Base-by-base conservation (phyloP, 306 rosid species). In the Rosa persica region DNA sequence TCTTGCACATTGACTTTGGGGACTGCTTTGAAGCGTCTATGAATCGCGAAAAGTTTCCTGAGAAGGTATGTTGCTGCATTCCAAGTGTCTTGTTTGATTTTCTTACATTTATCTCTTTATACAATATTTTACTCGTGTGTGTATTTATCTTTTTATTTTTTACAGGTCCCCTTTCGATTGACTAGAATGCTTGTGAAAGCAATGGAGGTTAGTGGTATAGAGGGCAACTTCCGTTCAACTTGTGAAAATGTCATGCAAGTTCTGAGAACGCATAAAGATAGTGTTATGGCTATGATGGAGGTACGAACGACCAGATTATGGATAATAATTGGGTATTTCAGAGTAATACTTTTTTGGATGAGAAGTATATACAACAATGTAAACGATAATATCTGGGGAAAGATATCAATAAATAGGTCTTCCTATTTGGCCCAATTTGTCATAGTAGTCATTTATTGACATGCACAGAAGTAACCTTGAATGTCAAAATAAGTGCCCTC, bases 201-300 rank as follows among this genome's bases (percentile, higher is more conserved):
- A 70, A 95, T 95, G 98, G 98, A 92, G 87, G 98, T 92, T 77
- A 95, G 98, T 83, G 98, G 98, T 60, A 89, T 95, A 5, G 98
- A 95, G 83, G 98, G 98, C 49, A 95, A 95, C 85, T 95, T 92
- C 87, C 98, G 98, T 72, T 90, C 98, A 82, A 95, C 98, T 70
- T 95, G 98, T 77, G 98, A 92, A 83, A 95, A 91, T 86, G 98
- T 95, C 46, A 91, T 95, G 98, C 94, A 91, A 80, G 98, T 95
- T 82, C 87, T 95, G 72, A 91, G 98, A 83, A 84, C 96, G 44
- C 76, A 95, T 87, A 91, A 81, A 80, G 93, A 92, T 67, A 87
- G 98, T 73, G 98, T 95, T 72, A 95, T 95, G 98, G 98, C 98
- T 70, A 95, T 95, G 98, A 95, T 95, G 98, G 98, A 95, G 98